Evolutionary conservation across 2,329 filamentous ascomycete genomes (phyloP).

Genomic region (Botrytis galanthina): DNA sequence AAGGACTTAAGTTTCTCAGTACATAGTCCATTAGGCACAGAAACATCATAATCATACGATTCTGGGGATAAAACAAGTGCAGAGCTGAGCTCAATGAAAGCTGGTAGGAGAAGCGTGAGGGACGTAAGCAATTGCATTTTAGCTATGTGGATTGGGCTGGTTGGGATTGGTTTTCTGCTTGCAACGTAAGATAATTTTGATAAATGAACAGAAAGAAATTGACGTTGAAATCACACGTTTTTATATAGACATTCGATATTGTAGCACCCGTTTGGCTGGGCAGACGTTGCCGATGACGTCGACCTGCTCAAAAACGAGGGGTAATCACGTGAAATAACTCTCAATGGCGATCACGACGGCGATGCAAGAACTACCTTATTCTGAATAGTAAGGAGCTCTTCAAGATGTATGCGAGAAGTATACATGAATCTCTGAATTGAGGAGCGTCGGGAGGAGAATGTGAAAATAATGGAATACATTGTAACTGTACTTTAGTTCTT

Average conservation of each 20-base stretch:
- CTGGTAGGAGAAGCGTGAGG: background rate
- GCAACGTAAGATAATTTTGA: background rate
- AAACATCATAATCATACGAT: background rate
- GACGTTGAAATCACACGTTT: background rate
- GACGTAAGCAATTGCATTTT: background rate
- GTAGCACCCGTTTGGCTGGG: background rate
- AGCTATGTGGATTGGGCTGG: background rate
- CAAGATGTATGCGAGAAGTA: background rate
- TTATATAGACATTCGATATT: background rate
- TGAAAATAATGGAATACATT: background rate
- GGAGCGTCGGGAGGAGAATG: background rate
- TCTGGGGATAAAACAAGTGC: background rate
- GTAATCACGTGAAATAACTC: slow-evolving; percentile 3
- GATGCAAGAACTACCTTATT: background rate
- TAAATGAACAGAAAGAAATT: background rate
- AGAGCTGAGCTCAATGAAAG: background rate
- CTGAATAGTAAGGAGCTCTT: background rate
- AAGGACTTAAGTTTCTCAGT: background rate
- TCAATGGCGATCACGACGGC: background rate
- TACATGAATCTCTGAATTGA: background rate
- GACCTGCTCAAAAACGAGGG: background rate
- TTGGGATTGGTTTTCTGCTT: background rate
- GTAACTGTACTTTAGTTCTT: background rate
- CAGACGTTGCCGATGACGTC: slow-evolving; percentile 12
- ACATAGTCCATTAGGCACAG: no score